These are phyloP conservation scores for Carnegiea gigantea DNA, from an alignment of 179 eudicot genomes.

Conservation along the genomic window DNA sequence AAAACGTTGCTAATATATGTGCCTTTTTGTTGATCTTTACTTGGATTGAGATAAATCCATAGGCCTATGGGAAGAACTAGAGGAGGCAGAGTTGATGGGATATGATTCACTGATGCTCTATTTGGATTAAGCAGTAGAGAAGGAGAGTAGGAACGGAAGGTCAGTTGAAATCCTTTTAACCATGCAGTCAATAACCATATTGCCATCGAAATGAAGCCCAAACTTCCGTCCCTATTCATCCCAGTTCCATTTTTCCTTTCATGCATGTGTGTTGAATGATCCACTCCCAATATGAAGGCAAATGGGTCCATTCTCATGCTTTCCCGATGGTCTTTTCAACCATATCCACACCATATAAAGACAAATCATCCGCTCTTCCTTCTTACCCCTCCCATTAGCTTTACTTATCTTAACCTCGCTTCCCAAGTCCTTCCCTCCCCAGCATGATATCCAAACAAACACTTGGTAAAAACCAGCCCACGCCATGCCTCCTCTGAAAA, in stretches of 20 bases:
- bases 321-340: not conserved
- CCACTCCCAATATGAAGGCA: too few species aligned
- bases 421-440: not conserved
- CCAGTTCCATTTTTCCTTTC: too few species aligned
- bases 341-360: not conserved
- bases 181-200: not conserved
- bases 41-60: not conserved
- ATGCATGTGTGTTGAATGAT: too few species aligned
- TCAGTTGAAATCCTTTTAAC: not conserved
- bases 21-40: not conserved
- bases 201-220: not conserved
- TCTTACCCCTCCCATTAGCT: not conserved
- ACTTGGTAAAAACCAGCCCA: not conserved
- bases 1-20: not conserved
- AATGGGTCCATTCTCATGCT: not conserved
- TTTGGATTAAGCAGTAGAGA: not conserved
- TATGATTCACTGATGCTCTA: not conserved
- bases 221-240: too few species aligned
- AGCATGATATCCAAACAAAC: slow-evolving; percentile 2
- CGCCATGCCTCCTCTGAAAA: not conserved
- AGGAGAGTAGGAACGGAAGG: too few species aligned
- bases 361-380: not conserved
- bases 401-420: not conserved
- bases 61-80: not conserved
- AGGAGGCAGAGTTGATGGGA: too few species aligned